Base-by-base conservation (phyloP, 257 asterid species). In the Thymus mandschuricus region DNA sequence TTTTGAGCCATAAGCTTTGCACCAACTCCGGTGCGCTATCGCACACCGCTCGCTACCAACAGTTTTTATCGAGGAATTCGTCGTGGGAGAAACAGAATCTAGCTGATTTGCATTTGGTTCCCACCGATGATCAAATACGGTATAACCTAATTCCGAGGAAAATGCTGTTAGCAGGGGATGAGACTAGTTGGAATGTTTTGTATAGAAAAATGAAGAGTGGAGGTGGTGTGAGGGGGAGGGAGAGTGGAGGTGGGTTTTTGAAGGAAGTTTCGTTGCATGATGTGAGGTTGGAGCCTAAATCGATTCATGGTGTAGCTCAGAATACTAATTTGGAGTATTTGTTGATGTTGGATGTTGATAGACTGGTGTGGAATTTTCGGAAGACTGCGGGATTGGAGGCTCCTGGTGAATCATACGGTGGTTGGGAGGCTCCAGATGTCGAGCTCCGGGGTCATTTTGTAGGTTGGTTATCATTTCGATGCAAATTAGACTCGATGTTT, bases 381-480 rank as follows among this genome's bases (percentile, higher is more conserved):
- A 89, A 84, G 67, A 89, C 94, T 4, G 95, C 97, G 6, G 96
- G 90, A 34, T 77, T 93, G 84, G 86, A 78, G 33, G 78, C 96
- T 76, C 92, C 79, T 4, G 90, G 89, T n/a, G 60, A 78, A 34
- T 88, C 98, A 6, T 91, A 94, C 61, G 96, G 96, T 0, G 98
- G 98, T 8, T 94, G 98, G 98, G 98, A 94, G 89, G 88, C 77
- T 57, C 85, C 89, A 0, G 11, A 44, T 48, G 1, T 55, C 2
- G 96, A 94, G 92, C 97, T 94, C 41, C 95, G 98, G 0, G 98
- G 97, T 64, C 98, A 94, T 79, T 94, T 94, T 73, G 98, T 94
- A 69, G 98, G 98, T 94, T 50, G 64, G 92, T 85, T 48, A 21
- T 15, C 21, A 13, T 12, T 54, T 66, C 54, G 54, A 46, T 49